A percentile compares a stretch with the other conserved stretches of the same genome.
Conservation (phyloP, 2,329 filamentous ascomycete genomes). For the Apiospora saccharicola region DNA sequence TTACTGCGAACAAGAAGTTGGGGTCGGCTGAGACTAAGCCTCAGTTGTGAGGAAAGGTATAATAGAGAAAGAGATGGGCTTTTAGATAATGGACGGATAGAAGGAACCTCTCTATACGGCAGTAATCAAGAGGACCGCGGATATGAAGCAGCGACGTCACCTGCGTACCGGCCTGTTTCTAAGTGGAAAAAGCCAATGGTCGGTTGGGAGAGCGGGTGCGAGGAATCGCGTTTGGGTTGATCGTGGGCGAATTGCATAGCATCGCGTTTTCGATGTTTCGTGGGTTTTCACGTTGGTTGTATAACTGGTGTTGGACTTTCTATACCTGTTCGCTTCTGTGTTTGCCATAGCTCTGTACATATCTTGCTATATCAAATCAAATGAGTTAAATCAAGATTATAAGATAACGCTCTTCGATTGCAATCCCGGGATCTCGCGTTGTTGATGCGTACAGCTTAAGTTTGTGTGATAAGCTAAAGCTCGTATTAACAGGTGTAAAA, state of each 20-base stretch:
- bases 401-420: background rate
- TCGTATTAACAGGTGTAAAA: no score
- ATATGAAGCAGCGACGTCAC: background rate
- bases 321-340: background rate
- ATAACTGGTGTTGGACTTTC: background rate
- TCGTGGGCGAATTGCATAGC: background rate
- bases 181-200: background rate
- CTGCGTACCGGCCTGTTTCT: background rate
- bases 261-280: conserved; percentile 1
- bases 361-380: background rate
- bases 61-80: background rate
- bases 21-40: conserved; percentile 42
- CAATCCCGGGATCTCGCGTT: background rate
- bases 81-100: background rate
- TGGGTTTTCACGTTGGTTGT: background rate
- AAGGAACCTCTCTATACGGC: background rate
- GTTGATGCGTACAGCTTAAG: background rate
- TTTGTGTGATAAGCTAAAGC: no score
- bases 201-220: background rate
- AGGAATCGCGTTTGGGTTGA: background rate
- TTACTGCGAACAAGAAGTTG: conserved; percentile 68
- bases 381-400: background rate
- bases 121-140: background rate
- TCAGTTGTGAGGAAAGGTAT: conserved; percentile 44
- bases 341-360: background rate